These are phyloP conservation scores for Leccinum uliginosum DNA, from an alignment of 768 basidiomycete species.

Conservation along the genomic window DNA sequence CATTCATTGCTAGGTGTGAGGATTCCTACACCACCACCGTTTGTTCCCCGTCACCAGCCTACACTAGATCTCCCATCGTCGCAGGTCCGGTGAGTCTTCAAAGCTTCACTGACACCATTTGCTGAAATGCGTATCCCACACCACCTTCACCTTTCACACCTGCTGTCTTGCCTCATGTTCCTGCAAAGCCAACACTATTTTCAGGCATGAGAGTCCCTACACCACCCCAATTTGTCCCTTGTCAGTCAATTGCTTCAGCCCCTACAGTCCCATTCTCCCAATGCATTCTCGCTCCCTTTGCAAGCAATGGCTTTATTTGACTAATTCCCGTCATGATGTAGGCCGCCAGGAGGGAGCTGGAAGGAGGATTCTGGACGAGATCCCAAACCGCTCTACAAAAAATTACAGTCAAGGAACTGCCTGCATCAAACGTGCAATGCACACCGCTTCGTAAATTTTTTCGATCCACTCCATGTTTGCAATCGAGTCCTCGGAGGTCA, in stretches of 20 bases:
- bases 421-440: constrained; percentile 9
- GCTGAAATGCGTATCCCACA: too few relatives aligned
- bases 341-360: constrained; percentile 9
- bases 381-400: constrained; percentile 29
- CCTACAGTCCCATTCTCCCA: background rate
- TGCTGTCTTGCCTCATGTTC: too few relatives aligned
- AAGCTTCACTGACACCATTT: too few relatives aligned
- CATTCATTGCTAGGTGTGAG: too few relatives aligned
- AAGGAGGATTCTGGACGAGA: constrained; percentile 32
- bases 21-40: too few relatives aligned
- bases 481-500: constrained; percentile 49
- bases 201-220: too few relatives aligned
- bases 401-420: background rate
- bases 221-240: too few relatives aligned
- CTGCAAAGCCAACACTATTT: too few relatives aligned
- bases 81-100: too few relatives aligned
- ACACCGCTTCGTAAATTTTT: constrained; percentile 49
- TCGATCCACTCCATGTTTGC: constrained; percentile 57
- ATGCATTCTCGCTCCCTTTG: background rate
- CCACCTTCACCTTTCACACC: too few relatives aligned
- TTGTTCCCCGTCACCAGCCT: too few relatives aligned
- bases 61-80: too few relatives aligned
- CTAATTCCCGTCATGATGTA: background rate
- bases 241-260: background rate
- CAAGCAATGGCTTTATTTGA: background rate